A percentile compares a stretch with the other conserved stretches of the same genome.
Conservation (phyloP, 176 grass and related monocot genomes). For the Triticum urartu region DNA sequence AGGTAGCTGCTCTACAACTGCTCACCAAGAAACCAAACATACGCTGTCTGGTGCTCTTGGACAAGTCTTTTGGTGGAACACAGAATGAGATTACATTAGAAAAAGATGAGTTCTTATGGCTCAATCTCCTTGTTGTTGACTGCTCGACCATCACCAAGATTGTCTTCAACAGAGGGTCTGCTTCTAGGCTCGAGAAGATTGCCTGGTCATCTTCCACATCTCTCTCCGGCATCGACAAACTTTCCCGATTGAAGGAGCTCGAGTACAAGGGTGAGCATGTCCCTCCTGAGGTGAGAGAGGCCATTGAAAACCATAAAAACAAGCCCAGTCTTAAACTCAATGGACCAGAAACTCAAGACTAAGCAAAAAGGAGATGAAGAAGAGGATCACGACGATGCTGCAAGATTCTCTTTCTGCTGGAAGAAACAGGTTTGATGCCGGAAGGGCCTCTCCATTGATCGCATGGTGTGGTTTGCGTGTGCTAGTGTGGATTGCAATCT, state of each 20-base stretch:
- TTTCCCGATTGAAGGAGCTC: not conserved
- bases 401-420: too few species aligned
- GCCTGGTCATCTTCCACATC: not conserved
- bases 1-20: not conserved
- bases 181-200: not conserved
- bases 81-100: not conserved
- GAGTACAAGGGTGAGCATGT: not conserved
- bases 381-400: not conserved
- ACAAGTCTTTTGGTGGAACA: not conserved
- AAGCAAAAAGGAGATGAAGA: not conserved
- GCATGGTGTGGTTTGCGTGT: not conserved
- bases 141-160: not conserved
- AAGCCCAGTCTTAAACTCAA: not conserved
- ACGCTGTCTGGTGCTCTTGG: too few species aligned
- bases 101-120: not conserved
- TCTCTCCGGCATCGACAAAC: not conserved
- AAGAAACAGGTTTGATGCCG: not conserved
- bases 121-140: not conserved
- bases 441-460: not conserved
- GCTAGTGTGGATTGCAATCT: not conserved
- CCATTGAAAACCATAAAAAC: not conserved
- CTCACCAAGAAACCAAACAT: not conserved
- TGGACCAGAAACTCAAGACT: not conserved
- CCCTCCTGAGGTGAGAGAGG: not conserved
- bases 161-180: not conserved